Percentiles rank a stretch among this genome's conserved stretches.
Evolutionary conservation across 805 yeast genomes (phyloP).

Genomic region (Cyberlindnera petersonii): DNA sequence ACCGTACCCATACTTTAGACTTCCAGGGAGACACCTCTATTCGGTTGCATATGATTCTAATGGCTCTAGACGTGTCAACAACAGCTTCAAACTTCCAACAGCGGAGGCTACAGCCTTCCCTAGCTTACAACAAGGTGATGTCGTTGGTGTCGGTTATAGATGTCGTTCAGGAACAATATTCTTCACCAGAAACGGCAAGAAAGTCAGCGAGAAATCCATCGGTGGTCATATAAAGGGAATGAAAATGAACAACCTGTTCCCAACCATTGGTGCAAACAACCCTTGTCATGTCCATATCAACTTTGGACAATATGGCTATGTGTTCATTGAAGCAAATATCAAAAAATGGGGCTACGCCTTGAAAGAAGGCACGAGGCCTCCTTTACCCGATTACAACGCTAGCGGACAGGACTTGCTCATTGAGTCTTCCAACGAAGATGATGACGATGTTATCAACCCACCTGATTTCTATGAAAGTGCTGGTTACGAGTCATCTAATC

Average conservation of each 20-base stretch:
- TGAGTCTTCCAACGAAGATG: constrained; percentile 46
- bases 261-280: constrained; percentile 37
- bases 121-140: constrained; percentile 73
- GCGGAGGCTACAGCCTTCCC: constrained; percentile 33
- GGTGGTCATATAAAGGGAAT: constrained; percentile 30
- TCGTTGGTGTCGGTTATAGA: constrained; percentile 86
- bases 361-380: constrained; percentile 78
- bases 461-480: constrained; percentile 28
- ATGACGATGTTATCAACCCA: constrained; percentile 23
- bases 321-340: constrained; percentile 78
- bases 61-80: constrained; percentile 64
- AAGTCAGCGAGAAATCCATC: constrained; percentile 36
- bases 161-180: constrained; percentile 79
- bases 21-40: constrained; percentile 70
- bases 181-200: constrained; percentile 92
- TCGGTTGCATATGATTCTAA: constrained; percentile 71
- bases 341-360: constrained; percentile 87
- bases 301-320: constrained; percentile 74
- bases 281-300: constrained; percentile 47
- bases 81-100: constrained; percentile 43
- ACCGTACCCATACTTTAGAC: constrained; percentile 71
- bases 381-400: constrained; percentile 90
- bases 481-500: constrained; percentile 28
- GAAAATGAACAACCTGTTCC: constrained; percentile 66
- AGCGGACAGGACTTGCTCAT: constrained; percentile 74